A percentile compares a stretch with the other conserved stretches of the same genome.
These are phyloP conservation scores for Chloris gayana DNA, from an alignment of 176 grass and related monocot species.

Conservation along the genomic window DNA sequence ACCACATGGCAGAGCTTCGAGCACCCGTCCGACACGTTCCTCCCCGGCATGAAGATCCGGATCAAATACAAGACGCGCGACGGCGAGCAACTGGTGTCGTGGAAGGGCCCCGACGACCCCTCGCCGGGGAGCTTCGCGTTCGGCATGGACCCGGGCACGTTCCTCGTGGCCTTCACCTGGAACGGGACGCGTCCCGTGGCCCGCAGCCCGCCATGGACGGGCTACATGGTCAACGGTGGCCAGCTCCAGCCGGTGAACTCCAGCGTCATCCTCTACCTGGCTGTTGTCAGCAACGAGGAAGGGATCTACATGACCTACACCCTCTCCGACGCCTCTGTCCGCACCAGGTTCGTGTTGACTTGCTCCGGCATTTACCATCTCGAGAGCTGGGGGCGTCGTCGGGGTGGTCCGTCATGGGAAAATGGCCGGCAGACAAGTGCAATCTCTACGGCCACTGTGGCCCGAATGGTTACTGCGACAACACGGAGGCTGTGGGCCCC, in stretches of 20 bases:
- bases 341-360: background rate
- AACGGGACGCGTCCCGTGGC: no score
- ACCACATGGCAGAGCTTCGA: constrained; percentile 55
- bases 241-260: background rate
- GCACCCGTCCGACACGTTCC: constrained; percentile 28
- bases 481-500: background rate
- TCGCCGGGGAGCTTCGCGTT: no score
- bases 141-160: no score
- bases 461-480: constrained; percentile 37
- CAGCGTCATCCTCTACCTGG: background rate
- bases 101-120: no score
- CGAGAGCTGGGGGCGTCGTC: background rate
- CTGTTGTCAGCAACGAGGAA: background rate
- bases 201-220: no score
- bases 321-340: constrained; percentile 7
- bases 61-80: no score
- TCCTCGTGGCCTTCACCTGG: no score
- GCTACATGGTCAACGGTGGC: no score
- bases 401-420: background rate
- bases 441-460: constrained; percentile 32
- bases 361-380: background rate
- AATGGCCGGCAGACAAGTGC: background rate
- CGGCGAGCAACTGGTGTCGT: no score
- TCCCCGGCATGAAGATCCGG: constrained; percentile 28
- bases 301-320: background rate